These are phyloP conservation scores for Taphrina deformans DNA, from an alignment of 1,139 yeast species.

Conservation along the genomic window DNA sequence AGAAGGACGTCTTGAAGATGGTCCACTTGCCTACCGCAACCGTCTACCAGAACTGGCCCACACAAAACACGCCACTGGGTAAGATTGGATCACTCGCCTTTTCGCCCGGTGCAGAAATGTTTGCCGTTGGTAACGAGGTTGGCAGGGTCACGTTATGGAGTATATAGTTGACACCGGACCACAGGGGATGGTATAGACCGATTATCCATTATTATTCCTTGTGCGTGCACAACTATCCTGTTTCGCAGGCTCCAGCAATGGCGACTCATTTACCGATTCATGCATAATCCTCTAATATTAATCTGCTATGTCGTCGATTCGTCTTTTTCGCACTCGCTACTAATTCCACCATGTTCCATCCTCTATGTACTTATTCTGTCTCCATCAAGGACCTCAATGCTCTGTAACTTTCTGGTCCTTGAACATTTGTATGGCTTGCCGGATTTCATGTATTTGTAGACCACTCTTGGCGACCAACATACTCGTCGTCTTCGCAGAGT, in stretches of 20 bases:
- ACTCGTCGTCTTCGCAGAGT: conserved; percentile 1
- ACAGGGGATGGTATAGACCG: no score
- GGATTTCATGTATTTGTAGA: neutral
- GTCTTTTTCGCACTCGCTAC: neutral
- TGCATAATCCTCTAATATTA: no score
- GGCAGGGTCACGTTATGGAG: conserved; percentile 92
- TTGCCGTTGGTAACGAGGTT: conserved; percentile 85
- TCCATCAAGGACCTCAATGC: neutral
- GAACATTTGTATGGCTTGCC: neutral
- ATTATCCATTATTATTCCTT: no score
- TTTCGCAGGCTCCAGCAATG: no score
- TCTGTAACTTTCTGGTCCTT: neutral
- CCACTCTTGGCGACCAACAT: conserved; percentile 2
- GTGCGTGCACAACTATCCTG: no score
- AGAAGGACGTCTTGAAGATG: conserved; percentile 79
- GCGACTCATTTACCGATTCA: no score
- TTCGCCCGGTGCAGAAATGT: conserved; percentile 77
- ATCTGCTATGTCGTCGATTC: no score
- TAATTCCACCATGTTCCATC: neutral
- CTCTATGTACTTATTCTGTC: neutral
- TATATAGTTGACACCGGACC: no score
- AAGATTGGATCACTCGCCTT: conserved; percentile 81
- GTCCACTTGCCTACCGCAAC: conserved; percentile 87
- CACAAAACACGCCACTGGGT: conserved; percentile 93
- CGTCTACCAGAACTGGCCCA: conserved; percentile 95